A percentile compares a stretch with the other conserved stretches of the same genome.
These are phyloP conservation scores for Pyrenophora teres DNA, from an alignment of 2,329 filamentous ascomycete species.

Conservation along the genomic window DNA sequence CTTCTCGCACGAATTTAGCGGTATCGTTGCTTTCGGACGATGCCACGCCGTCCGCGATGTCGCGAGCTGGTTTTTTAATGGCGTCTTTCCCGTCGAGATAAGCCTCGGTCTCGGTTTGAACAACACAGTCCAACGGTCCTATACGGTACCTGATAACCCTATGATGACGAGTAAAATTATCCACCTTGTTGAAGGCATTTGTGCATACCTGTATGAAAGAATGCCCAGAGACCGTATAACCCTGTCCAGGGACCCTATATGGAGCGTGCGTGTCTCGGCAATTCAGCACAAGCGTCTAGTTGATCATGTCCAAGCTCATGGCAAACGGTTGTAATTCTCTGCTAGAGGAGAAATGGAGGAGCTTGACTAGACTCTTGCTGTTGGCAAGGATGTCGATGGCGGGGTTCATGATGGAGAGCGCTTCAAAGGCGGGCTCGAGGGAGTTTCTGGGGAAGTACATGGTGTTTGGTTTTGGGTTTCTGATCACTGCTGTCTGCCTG, in stretches of 20 bases:
- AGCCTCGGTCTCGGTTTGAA: slow-evolving; percentile 29
- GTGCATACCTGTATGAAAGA: slow-evolving; percentile 40
- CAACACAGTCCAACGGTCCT: slow-evolving; percentile 20
- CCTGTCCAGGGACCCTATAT: slow-evolving; percentile 15
- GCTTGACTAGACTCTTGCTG: slow-evolving; percentile 25
- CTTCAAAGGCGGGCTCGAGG: slow-evolving; percentile 29
- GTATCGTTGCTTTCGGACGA: no score
- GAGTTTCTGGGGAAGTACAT: slow-evolving; percentile 35
- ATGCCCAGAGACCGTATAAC: slow-evolving; percentile 36
- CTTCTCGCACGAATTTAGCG: slow-evolving; percentile 7
- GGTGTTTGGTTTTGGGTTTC: slow-evolving; percentile 36
- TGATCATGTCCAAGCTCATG: slow-evolving; percentile 41
- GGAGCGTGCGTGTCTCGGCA: slow-evolving; percentile 29
- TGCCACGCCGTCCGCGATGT: no score
- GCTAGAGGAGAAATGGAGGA: slow-evolving; percentile 25
- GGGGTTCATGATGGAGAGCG: slow-evolving; percentile 21
- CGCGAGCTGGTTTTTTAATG: neutral
- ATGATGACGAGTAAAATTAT: slow-evolving; percentile 23
- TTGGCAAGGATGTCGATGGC: slow-evolving; percentile 25
- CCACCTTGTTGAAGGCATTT: slow-evolving; percentile 17
- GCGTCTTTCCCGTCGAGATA: slow-evolving; percentile 15
- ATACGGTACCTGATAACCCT: slow-evolving; percentile 26
- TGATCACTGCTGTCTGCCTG: slow-evolving; percentile 10
- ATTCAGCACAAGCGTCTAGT: slow-evolving; percentile 42
- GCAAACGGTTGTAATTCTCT: slow-evolving; percentile 32